Base-by-base conservation (phyloP, 2,329 filamentous ascomycete species). In the Helotiales sp. region DNA sequence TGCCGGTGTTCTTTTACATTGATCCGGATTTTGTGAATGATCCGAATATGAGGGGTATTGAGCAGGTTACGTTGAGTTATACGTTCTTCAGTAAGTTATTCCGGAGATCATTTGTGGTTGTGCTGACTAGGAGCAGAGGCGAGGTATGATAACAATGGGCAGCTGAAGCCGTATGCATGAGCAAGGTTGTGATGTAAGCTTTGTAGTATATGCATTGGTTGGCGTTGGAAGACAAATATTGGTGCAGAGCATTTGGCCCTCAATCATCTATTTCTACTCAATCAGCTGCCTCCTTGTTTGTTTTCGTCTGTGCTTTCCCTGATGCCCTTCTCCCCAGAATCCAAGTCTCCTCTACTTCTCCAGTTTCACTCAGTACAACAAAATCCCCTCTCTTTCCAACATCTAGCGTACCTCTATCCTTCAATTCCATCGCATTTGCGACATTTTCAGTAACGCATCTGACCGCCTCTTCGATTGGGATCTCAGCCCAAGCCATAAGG, bases 1-100 rank as follows among this genome's bases (percentile, higher is more conserved):
- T 99, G 96, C 96, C 96, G 0, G 96, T 99, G 0, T 99, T 99
- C 80, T 99, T 99, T 82, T 99, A 98, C 80, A 91, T 99, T 72
- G 96, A 99, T 77, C 96, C 96, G 0, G 96, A 98, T 77, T 90
- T 99, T 82, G 85, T 95, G 67, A 94, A 91, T 73, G 96, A 99
- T 79, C 83, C 95, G 61, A 94, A 91, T 71, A 98, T 97, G 95
- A 92, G 87, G 80, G 92, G 91, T 0, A 93, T 99, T 70, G 93
- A 97, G 82, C 97, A 94, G 1, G 93, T 99, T 64, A 99, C 96
- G 37, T 80, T 99, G 76, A 97, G 91, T 73, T 99, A 99, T 82
- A 99, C 96, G 0, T 99, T 99, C 79, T 99, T 99, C 80, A 99
- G 93, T 97, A 83, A 84, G 93, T 86, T 26, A 24, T 32, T 58